Percentiles rank a stretch among this genome's conserved stretches.
These are phyloP conservation scores for Chaetomiaceae sp. DNA, from an alignment of 2,329 filamentous ascomycete genomes.

Conservation along the genomic window DNA sequence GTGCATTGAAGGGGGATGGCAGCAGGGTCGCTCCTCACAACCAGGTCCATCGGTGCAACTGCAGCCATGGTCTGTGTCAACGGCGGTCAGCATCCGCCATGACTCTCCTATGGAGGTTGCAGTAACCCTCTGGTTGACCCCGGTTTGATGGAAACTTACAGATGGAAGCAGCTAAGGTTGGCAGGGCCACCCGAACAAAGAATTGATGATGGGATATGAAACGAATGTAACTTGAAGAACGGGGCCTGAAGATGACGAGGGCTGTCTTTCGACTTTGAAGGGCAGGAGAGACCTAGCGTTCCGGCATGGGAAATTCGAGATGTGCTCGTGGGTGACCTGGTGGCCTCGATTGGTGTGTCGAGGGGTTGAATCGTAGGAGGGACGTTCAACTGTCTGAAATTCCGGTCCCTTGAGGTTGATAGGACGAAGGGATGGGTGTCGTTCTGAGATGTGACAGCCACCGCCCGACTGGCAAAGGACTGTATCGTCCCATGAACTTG, in stretches of 20 bases:
- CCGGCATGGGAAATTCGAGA: not conserved
- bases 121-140: too few species aligned
- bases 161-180: not conserved
- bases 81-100: slow-evolving; percentile 10
- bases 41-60: slow-evolving; percentile 25
- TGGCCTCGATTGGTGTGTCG: not conserved
- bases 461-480: not conserved
- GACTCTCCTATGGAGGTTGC: not conserved
- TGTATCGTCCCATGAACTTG: not conserved
- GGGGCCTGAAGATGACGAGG: not conserved
- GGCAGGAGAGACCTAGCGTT: slow-evolving; percentile 20
- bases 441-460: not conserved
- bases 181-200: slow-evolving; percentile 12
- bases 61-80: slow-evolving; percentile 36
- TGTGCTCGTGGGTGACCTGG: not conserved
- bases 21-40: slow-evolving; percentile 13
- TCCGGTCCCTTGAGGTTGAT: not conserved
- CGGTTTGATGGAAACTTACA: slow-evolving; percentile 17
- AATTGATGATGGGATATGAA: slow-evolving; percentile 8
- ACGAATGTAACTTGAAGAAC: slow-evolving; percentile 1
- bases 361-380: not conserved
- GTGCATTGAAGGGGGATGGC: slow-evolving; percentile 69
- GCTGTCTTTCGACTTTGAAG: not conserved
- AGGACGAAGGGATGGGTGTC: not conserved
- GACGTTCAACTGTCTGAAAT: not conserved